Conservation (phyloP, 805 yeast genomes). For the Candida lessepsii region DNA sequence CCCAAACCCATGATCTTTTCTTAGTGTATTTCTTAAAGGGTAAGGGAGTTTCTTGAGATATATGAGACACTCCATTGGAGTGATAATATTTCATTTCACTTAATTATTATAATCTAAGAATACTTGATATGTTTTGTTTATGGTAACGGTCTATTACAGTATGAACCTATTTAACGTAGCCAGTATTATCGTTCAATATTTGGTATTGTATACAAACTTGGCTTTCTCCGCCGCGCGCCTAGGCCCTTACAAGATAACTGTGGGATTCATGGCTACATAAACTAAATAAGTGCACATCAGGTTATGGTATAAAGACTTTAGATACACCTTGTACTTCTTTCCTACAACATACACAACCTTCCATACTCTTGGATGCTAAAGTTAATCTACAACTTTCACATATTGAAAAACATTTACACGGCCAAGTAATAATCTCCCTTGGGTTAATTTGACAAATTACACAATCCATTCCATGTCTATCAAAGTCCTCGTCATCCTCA, state of each 20-base stretch:
- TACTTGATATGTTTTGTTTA: too few species aligned
- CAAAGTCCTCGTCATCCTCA: conserved; percentile 25
- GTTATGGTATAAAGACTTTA: conserved; percentile 56
- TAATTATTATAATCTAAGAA: too few species aligned
- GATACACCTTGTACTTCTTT: conserved; percentile 67
- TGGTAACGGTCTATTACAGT: too few species aligned
- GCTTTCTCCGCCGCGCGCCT: too few species aligned
- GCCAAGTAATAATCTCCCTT: conserved; percentile 85
- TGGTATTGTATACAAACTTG: too few species aligned
- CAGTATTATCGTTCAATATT: too few species aligned
- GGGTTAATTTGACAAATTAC: conserved; percentile 78
- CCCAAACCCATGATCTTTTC: conserved; percentile 21
- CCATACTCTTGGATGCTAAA: conserved; percentile 68
- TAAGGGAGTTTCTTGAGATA: conserved; percentile 17
- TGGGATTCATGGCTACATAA: too few species aligned
- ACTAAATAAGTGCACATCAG: too few species aligned
- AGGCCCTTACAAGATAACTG: too few species aligned
- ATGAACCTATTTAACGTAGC: too few species aligned
- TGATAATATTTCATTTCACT: too few species aligned
- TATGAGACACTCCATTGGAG: conserved; percentile 17
- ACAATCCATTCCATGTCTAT: conserved; percentile 44
- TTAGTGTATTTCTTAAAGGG: conserved; percentile 19
- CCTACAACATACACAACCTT: conserved; percentile 84
- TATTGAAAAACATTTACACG: conserved; percentile 84
- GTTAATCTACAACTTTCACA: conserved; percentile 82